Base-by-base conservation (phyloP, 352 stramenopile genomes). In the Phytophthora brassicae region DNA sequence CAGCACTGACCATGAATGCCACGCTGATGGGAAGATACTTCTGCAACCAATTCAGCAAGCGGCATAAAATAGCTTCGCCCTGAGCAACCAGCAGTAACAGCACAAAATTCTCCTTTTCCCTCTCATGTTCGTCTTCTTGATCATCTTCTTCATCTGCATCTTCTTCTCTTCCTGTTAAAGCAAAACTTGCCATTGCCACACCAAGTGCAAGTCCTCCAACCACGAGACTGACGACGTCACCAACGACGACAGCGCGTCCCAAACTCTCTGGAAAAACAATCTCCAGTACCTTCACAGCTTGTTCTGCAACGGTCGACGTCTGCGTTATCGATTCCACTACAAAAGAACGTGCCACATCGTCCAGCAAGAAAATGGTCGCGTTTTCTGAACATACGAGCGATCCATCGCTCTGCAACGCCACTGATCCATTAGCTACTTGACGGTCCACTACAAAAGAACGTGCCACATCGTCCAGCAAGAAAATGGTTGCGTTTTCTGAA, bases 401-500 rank as follows among this genome's bases (percentile, higher is more conserved):
- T 0, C 80, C 80, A 52, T 83, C 64, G 24, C 36, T 56, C 49
- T 73, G 55, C 11, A 90, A 23, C 13, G 72, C 56, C 6, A 90
- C 38, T 17, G 50, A 67, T 4, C 66, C 60, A 49, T 62, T n/a
- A n/a, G n/a, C n/a, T n/a, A n/a, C n/a, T n/a, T n/a, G n/a, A n/a
- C n/a, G n/a, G n/a, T 36, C 31, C 44, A 68, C 41, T 45, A 60
- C 39, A 28, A 76, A 63, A 3, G 66, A 65, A n/a, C 55, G 56
- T 47, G 75, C 64, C 63, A 88, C 35, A 44, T 87, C 76, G 39
- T 90, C 65, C 7, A 90, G 19, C 13, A 77, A 38, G 48, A 90
- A 86, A 13, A 36, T 56, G 16, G 81, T 85, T 7, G 62, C 54
- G 55, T 87, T 88, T 14, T 60, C 29, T 20, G 55, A 47, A 67